Percentiles rank a stretch among this genome's conserved stretches.
Evolutionary conservation across 169 alveolate species (phyloP).

Genomic region (Plasmodium falciparum): DNA sequence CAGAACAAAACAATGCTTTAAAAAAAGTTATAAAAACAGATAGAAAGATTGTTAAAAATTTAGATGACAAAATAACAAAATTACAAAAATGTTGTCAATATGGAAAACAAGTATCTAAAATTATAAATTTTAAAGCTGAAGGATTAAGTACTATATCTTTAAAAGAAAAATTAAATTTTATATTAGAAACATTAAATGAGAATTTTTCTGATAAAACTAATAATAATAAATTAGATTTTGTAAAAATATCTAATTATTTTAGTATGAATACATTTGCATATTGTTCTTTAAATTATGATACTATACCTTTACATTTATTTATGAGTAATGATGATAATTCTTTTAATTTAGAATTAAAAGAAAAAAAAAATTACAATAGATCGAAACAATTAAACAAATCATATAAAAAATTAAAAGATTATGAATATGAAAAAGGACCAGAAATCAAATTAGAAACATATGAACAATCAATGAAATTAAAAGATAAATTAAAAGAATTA

Average conservation of each 20-base stretch:
- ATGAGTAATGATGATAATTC: not conserved
- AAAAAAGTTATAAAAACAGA: conserved; percentile 52
- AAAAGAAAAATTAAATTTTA: conserved; percentile 29
- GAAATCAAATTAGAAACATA: conserved; percentile 63
- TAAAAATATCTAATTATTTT: conserved; percentile 42
- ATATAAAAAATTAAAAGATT: conserved; percentile 54
- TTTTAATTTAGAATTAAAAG: conserved; percentile 22
- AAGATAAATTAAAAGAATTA: conserved; percentile 33
- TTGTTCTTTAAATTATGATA: conserved; percentile 43
- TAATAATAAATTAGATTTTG: not conserved
- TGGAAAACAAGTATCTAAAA: conserved; percentile 57
- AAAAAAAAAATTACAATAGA: conserved; percentile 26
- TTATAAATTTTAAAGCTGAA: conserved; percentile 62
- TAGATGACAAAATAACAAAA: conserved; percentile 44
- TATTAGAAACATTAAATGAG: conserved; percentile 22
- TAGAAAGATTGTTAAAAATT: conserved; percentile 8
- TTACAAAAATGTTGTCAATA: conserved; percentile 60
- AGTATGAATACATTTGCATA: conserved; percentile 15
- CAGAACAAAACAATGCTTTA: conserved; percentile 52
- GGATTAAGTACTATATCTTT: conserved; percentile 47
- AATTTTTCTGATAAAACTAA: not conserved
- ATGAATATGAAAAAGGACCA: conserved; percentile 22
- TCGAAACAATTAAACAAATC: conserved; percentile 2
- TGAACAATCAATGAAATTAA: conserved; percentile 69
- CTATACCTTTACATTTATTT: conserved; percentile 45